Conservation (phyloP, 345 rosid genomes). For the Melaleuca quinquenervia region DNA sequence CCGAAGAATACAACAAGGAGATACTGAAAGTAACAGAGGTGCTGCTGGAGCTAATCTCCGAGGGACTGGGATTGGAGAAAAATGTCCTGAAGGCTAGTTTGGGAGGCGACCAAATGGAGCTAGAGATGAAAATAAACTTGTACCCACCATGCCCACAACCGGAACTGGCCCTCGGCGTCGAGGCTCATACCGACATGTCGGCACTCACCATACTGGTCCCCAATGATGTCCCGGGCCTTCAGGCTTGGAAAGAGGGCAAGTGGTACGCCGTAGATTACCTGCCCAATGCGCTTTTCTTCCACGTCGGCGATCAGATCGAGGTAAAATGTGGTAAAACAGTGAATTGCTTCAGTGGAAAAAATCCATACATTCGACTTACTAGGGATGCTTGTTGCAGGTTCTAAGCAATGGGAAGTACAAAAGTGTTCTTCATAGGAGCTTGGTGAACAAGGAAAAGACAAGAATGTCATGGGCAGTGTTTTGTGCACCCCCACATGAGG, state of each 20-base stretch:
- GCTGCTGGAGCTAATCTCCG: conserved; percentile 27
- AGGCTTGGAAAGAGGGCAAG: conserved; percentile 32
- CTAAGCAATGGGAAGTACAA: conserved; percentile 44
- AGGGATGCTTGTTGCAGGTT: conserved; percentile 17
- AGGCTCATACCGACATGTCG: conserved; percentile 53
- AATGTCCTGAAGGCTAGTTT: conserved; percentile 8
- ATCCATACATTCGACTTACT: background rate
- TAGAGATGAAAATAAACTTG: conserved; percentile 44
- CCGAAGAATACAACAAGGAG: conserved; percentile 32
- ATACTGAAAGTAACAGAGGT: conserved; percentile 12
- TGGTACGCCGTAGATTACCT: conserved; percentile 40
- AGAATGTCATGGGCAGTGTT: conserved; percentile 54
- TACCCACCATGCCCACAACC: conserved; percentile 64
- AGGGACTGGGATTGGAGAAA: conserved; percentile 29
- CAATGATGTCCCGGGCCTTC: conserved; percentile 43
- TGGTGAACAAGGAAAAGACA: conserved; percentile 26
- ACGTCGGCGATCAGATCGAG: conserved; percentile 46
- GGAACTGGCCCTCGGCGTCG: conserved; percentile 42
- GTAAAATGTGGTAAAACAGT: background rate
- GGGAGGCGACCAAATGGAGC: conserved; percentile 27
- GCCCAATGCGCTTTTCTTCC: conserved; percentile 27
- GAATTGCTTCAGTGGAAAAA: background rate
- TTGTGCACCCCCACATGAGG: conserved; percentile 23
- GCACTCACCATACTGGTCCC: conserved; percentile 40
- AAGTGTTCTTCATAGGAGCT: conserved; percentile 41